Conservation (phyloP, 345 rosid species). For the Odontarrhena argentea region DNA sequence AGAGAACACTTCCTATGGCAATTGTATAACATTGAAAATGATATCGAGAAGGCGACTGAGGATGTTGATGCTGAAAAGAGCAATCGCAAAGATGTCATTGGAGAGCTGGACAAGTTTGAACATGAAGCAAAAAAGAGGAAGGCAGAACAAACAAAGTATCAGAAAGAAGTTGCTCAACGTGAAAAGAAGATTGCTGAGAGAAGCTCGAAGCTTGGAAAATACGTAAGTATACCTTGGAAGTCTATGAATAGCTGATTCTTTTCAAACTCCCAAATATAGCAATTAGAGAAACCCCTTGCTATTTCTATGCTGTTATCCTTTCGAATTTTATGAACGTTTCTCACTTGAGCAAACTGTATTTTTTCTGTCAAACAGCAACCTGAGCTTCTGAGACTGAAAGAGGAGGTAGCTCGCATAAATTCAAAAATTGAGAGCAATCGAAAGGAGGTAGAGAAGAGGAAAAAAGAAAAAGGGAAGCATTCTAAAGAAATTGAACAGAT, state of each 20-base stretch:
- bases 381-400: constrained; percentile 83
- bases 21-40: constrained; percentile 74
- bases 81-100: constrained; percentile 61
- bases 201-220: constrained; percentile 63
- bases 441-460: constrained; percentile 80
- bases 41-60: constrained; percentile 56
- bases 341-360: constrained; percentile 24
- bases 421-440: constrained; percentile 79
- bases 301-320: not conserved
- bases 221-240: constrained; percentile 53
- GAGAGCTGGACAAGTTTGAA: constrained; percentile 67
- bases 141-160: constrained; percentile 76
- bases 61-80: constrained; percentile 71
- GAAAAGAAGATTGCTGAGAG: constrained; percentile 86
- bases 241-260: constrained; percentile 16
- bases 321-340: constrained; percentile 10
- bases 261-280: not conserved
- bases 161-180: constrained; percentile 72
- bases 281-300: constrained; percentile 10
- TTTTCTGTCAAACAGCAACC: constrained; percentile 66
- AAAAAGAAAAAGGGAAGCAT: constrained; percentile 73
- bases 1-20: constrained; percentile 85
- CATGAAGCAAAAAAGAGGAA: constrained; percentile 62
- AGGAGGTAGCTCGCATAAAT: constrained; percentile 76
- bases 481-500: constrained; percentile 64